These are phyloP conservation scores for Fusarium zealandicum DNA, from an alignment of 2,329 filamentous ascomycete species.

Conservation along the genomic window DNA sequence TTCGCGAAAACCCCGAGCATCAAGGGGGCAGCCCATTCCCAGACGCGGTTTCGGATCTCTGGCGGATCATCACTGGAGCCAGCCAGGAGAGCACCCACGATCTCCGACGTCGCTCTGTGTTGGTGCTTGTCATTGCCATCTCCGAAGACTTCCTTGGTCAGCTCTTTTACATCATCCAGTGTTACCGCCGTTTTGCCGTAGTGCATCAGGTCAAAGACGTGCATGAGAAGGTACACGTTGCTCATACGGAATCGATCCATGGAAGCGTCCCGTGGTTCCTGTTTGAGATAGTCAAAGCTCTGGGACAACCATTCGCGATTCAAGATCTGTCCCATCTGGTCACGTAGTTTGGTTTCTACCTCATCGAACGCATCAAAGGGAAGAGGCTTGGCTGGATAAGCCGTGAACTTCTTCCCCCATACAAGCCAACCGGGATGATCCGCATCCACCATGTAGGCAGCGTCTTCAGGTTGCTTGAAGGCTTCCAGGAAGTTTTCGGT, in stretches of 20 bases:
- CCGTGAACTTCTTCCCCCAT: conserved; percentile 88
- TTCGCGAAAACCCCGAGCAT: conserved; percentile 88
- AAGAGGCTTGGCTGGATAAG: conserved; percentile 74
- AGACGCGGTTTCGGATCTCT: conserved; percentile 77
- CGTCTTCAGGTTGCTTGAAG: conserved; percentile 72
- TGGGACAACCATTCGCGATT: conserved; percentile 85
- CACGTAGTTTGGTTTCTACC: conserved; percentile 74
- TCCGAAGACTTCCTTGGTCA: conserved; percentile 79
- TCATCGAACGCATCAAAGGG: conserved; percentile 79
- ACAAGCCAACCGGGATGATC: conserved; percentile 97
- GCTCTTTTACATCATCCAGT: conserved; percentile 86
- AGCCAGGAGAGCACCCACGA: conserved; percentile 83
- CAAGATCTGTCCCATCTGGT: conserved; percentile 80
- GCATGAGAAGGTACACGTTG: conserved; percentile 84
- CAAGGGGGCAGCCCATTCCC: conserved; percentile 90
- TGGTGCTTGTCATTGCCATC: conserved; percentile 98
- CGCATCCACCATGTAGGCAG: conserved; percentile 88
- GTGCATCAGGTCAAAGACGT: conserved; percentile 89
- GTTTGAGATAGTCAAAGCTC: conserved; percentile 93
- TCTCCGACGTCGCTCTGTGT: conserved; percentile 93
- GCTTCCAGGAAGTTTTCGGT: conserved; percentile 79
- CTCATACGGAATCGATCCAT: conserved; percentile 90
- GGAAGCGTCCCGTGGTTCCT: conserved; percentile 84
- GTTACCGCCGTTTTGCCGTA: conserved; percentile 78
- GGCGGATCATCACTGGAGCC: conserved; percentile 80